These are phyloP conservation scores for Coffea canephora DNA, from an alignment of 257 asterid genomes.

Conservation along the genomic window DNA sequence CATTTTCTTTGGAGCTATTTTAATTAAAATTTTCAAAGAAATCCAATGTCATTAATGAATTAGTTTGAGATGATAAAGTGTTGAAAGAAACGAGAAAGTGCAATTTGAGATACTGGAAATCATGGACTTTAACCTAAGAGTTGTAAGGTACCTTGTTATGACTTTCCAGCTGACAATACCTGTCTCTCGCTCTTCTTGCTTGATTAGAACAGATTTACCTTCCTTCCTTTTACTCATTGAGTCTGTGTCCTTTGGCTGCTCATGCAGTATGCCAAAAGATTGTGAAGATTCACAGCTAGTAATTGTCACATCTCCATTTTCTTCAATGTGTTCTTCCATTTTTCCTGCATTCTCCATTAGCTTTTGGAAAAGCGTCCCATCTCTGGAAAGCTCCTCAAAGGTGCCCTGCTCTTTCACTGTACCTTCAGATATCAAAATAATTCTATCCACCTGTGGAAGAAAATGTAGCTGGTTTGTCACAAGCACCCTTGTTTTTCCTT, in stretches of 20 bases:
- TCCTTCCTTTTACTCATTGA: slow-evolving; percentile 47
- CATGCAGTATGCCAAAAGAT: slow-evolving; percentile 27
- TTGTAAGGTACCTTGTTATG: slow-evolving; percentile 54
- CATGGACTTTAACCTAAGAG: background rate
- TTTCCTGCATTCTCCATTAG: slow-evolving; percentile 99
- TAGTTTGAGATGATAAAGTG: too few relatives aligned
- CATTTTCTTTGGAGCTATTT: too few relatives aligned
- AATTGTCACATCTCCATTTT: slow-evolving; percentile 40
- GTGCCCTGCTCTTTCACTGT: slow-evolving; percentile 97
- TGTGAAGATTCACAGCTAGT: slow-evolving; percentile 35
- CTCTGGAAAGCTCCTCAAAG: slow-evolving; percentile 82
- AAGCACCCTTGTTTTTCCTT: slow-evolving; percentile 85
- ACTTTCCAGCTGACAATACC: slow-evolving; percentile 93
- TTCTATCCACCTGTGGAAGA: slow-evolving; percentile 92
- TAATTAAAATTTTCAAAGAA: too few relatives aligned
- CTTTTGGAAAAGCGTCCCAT: slow-evolving; percentile 68
- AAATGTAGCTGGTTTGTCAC: slow-evolving; percentile 97
- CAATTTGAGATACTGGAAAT: background rate
- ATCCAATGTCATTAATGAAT: too few relatives aligned
- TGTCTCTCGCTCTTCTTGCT: slow-evolving; percentile 98
- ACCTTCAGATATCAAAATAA: slow-evolving; percentile 88
- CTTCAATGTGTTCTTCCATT: slow-evolving; percentile 87
- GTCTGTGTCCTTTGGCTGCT: slow-evolving; percentile 41
- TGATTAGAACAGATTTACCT: slow-evolving; percentile 82
- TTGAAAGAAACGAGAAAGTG: too few relatives aligned